Conservation (phyloP, 176 grass and related monocot species). For the Oryza nivara region DNA sequence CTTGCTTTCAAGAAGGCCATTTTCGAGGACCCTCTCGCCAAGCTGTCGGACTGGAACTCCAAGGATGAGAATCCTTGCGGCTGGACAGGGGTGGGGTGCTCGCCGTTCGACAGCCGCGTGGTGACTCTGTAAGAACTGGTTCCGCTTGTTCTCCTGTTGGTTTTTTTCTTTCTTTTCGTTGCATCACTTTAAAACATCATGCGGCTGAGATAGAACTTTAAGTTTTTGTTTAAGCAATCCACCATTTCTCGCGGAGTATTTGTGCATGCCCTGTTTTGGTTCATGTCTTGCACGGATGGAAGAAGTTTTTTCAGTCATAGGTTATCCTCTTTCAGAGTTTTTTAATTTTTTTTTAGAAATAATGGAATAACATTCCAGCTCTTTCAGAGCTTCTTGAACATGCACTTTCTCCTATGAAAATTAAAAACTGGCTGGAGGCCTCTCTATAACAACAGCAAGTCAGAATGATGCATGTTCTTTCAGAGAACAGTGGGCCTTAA, state of each 20-base stretch:
- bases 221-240: neutral
- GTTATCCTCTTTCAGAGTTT: neutral
- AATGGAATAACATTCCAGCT: no score
- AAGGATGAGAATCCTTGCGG: constrained; percentile 55
- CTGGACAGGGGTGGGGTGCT: constrained; percentile 74
- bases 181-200: neutral
- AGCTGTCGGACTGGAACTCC: constrained; percentile 77
- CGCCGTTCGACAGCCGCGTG: constrained; percentile 50
- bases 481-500: constrained; percentile 24
- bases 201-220: neutral
- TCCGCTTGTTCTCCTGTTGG: neutral
- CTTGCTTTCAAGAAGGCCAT: constrained; percentile 72
- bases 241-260: neutral
- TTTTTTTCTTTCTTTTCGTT: neutral
- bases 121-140: constrained; percentile 66
- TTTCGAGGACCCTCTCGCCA: constrained; percentile 67
- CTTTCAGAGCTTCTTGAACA: constrained; percentile 6
- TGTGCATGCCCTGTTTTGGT: neutral
- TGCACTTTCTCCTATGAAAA: neutral
- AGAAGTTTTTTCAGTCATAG: neutral
- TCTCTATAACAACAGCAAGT: constrained; percentile 6
- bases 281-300: neutral
- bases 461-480: constrained; percentile 40
- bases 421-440: neutral
- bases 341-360: no score